Evolutionary conservation across 805 yeast genomes (phyloP), one percentile per base, ranked within the genome.

Genomic region (Saturnispora quitensis): DNA sequence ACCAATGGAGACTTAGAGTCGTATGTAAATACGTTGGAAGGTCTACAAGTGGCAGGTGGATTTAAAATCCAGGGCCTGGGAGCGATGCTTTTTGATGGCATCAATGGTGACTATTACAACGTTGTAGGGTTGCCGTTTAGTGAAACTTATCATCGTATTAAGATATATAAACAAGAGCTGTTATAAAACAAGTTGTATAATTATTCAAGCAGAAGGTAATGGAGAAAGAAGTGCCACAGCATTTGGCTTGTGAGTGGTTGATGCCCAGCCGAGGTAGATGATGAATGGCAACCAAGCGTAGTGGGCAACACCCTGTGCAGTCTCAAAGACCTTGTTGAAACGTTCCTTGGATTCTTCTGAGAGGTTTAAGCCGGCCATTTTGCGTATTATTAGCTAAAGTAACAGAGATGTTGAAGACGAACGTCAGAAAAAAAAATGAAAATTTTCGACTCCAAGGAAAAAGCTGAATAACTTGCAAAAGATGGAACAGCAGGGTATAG

Each of bases 201-300:
- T 38, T 17, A 40, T 50, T 72, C 73, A 86, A 62, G 80, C 85
- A 57, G 86, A 77, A 59, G 95, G 93, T 61, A 87, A 75, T 48
- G 95, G 95, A 57, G 90, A 83, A 61, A 86, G 75, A 61, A 86
- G 76, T 63, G 75, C 76, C 68, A 91, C 76, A 65, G 91, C 73
- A 58, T 82, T 81, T 57, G 97, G 97, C 71, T 85, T 87, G 69
- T 84, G 85, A 52, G 89, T 76, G 57, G 91, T 82, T 60, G 87
- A 81, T 53, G 78, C 68, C 89, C 89, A 85, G 46, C 93, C 99
- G 61, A 93, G 74, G 75, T 93, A 93, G 65, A 93, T 75, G 58
- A 93, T 84, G 66, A 93, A 86, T 52, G 99, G 99, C 62, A 93
- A 84, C 88, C 96, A 93, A 45, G 98, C 97, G 71, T 89, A 93